Percentiles rank a stretch among this genome's conserved stretches.
Evolutionary conservation across 2,329 filamentous ascomycete species (phyloP).

Genomic region (Elsinoe necatrix): DNA sequence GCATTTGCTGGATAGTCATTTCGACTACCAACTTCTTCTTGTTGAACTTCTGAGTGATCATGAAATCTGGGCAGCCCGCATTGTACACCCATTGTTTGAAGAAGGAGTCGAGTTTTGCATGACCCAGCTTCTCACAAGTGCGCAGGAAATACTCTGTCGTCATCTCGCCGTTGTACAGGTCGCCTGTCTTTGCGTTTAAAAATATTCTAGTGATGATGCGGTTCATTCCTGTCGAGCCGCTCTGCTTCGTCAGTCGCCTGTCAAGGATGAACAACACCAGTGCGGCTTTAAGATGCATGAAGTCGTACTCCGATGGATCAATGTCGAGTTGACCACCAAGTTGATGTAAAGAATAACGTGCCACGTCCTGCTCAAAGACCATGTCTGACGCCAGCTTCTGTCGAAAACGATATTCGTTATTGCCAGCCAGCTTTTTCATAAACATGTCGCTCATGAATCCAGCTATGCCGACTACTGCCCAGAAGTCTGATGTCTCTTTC

Average conservation of each 20-base stretch:
- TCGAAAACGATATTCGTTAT: conserved; percentile 87
- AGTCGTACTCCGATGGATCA: conserved; percentile 78
- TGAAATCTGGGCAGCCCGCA: conserved; percentile 80
- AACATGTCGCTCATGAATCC: conserved; percentile 95
- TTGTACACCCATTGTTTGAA: conserved; percentile 90
- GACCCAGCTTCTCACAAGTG: conserved; percentile 79
- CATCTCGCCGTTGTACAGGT: conserved; percentile 60
- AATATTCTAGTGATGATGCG: conserved; percentile 81
- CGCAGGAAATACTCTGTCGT: conserved; percentile 70
- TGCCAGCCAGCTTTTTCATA: conserved; percentile 81
- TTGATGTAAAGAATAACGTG: conserved; percentile 71
- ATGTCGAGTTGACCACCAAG: conserved; percentile 70
- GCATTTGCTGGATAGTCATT: conserved; percentile 75
- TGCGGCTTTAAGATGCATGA: conserved; percentile 82
- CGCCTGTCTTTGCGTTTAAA: conserved; percentile 74
- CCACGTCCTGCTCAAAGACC: conserved; percentile 71
- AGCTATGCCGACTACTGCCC: conserved; percentile 82
- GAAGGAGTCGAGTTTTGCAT: conserved; percentile 79
- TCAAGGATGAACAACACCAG: conserved; percentile 91
- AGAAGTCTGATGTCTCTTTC: conserved; percentile 69
- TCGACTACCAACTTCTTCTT: conserved; percentile 96
- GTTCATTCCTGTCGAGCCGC: conserved; percentile 72
- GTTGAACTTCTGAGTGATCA: conserved; percentile 84
- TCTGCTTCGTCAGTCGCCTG: conserved; percentile 79
- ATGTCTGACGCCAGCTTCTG: conserved; percentile 78